These are phyloP conservation scores for Fusarium mexicanum DNA, from an alignment of 2,329 filamentous ascomycete genomes.

Conservation along the genomic window DNA sequence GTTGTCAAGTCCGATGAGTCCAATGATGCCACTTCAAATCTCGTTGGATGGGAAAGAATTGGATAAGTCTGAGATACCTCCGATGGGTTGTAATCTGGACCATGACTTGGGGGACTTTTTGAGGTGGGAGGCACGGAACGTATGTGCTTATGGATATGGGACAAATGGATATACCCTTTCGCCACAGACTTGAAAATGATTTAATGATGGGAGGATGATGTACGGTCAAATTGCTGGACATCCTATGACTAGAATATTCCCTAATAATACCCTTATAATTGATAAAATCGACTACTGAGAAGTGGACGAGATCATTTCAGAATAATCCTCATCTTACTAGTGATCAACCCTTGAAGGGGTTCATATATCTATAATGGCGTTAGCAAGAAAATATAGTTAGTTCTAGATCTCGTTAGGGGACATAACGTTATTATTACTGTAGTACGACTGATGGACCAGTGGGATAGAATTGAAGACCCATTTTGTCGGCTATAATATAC, in stretches of 20 bases:
- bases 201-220: neutral
- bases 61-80: neutral
- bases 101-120: slow-evolving; percentile 18
- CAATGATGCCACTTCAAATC: neutral
- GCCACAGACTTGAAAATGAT: neutral
- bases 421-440: neutral
- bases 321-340: rapidly evolving
- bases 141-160: slow-evolving; percentile 18
- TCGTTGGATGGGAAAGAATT: neutral
- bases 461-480: neutral
- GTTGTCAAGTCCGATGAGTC: slow-evolving; percentile 2
- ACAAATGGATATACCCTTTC: slow-evolving; percentile 1
- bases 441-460: neutral
- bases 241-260: neutral
- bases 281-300: neutral
- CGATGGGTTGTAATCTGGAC: slow-evolving; percentile 13
- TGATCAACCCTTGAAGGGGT: rapidly evolving
- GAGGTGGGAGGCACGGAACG: slow-evolving; percentile 13
- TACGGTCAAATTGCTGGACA: neutral
- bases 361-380: no score
- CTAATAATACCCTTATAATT: neutral
- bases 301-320: neutral
- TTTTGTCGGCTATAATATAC: neutral
- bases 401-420: neutral
- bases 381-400: neutral